Base-by-base conservation (phyloP, 257 asterid genomes). In the Jaltomata sinuosa region DNA sequence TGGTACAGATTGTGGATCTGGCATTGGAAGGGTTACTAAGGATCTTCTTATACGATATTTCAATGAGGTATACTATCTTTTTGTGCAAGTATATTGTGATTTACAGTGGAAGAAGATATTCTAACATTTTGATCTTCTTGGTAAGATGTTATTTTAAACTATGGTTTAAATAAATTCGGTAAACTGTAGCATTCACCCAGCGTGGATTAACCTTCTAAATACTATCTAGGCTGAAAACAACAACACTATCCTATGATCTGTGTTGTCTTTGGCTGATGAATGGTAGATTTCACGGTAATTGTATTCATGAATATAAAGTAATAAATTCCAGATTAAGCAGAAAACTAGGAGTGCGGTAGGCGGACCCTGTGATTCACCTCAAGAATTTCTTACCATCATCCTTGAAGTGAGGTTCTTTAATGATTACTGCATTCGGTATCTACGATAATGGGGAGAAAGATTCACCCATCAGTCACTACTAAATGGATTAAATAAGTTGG, bases 1-100 rank as follows among this genome's bases (percentile, higher is more conserved):
- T 49, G 22, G 45, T 88, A 91, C 92, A 96, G 99, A 97, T 91
- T 97, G 98, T 90, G 98, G 99, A 82, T 94, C 98, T 7, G 99
- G 99, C 82, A 93, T 97, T 81, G 99, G 99, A 64, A 93, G 98
- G 87, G 76, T 97, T 72, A 87, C 97, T 85, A 93, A 91, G 90
- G 92, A 95, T 88, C 97, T 97, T 87, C 97, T 97, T 54, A 91
- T 94, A 22, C 88, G 94, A 87, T 92, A 94, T 89, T 97, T 97
- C 85, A 93, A 90, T 79, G 98, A 95, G 98, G 98, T 94, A 84
- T 40, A 50, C 42, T 77, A 27, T 77, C 61, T 15, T 49, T 77
- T 29, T 47, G 62, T 49, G 57, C 5, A 77, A 77, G 42, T 77
- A 29, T 49, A 49, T 29, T 50, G 79, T 49, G 64, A 29, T 77